A percentile compares a stretch with the other conserved stretches of the same genome.
Conservation (phyloP, 495 filamentous ascomycete genomes). For the Penicillium desertorum region DNA sequence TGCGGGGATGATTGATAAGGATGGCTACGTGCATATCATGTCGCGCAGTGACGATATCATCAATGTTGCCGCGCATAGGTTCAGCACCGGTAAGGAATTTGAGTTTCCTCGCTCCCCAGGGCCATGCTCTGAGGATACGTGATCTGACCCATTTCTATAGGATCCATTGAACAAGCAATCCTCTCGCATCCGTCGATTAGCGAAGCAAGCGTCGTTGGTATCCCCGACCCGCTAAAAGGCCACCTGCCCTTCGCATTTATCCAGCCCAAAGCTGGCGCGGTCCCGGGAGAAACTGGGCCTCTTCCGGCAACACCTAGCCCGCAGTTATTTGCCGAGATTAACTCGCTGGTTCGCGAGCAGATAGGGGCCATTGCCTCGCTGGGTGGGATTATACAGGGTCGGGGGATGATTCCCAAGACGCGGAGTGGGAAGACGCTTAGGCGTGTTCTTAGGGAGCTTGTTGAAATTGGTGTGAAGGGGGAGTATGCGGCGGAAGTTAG, state of each 20-base stretch:
- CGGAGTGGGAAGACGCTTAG: slow-evolving; percentile 83
- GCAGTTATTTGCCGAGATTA: slow-evolving; percentile 59
- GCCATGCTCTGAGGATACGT: not conserved
- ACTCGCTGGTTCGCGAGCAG: slow-evolving; percentile 69
- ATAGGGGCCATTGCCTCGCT: slow-evolving; percentile 85
- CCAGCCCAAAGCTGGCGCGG: slow-evolving; percentile 50
- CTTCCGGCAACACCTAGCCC: slow-evolving; percentile 43
- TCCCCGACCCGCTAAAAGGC: slow-evolving; percentile 83
- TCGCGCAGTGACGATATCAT: slow-evolving; percentile 87
- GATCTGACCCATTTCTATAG: slow-evolving; percentile 36
- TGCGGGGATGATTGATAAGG: slow-evolving; percentile 77
- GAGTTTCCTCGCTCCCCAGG: not conserved
- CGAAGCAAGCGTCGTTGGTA: slow-evolving; percentile 81
- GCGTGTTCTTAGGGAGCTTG: slow-evolving; percentile 73
- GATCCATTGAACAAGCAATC: slow-evolving; percentile 86
- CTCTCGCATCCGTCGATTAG: slow-evolving; percentile 72
- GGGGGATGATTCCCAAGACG: slow-evolving; percentile 91
- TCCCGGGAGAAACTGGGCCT: slow-evolving; percentile 20
- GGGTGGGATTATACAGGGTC: slow-evolving; percentile 79
- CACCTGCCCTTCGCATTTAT: slow-evolving; percentile 90
- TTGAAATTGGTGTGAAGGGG: slow-evolving; percentile 61
- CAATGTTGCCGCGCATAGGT: slow-evolving; percentile 90
- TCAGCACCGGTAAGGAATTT: slow-evolving; percentile 68
- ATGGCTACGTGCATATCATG: slow-evolving; percentile 87
- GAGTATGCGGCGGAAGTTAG: slow-evolving; percentile 52